These are phyloP conservation scores for Raphanus sativus DNA, from an alignment of 345 rosid genomes.

Conservation along the genomic window DNA sequence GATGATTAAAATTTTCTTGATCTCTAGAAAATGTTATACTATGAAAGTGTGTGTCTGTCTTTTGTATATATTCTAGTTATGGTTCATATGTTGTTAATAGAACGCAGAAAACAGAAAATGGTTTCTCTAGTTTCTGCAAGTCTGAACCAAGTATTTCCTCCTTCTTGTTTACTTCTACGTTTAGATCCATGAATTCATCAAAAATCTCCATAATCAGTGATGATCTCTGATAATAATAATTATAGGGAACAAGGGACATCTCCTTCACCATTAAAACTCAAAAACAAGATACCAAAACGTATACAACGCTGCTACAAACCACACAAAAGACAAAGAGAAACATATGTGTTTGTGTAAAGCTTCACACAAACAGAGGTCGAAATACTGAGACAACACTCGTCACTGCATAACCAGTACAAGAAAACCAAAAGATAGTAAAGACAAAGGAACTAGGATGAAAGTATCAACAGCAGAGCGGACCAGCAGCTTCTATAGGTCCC, in stretches of 20 bases:
- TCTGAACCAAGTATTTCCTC: no score
- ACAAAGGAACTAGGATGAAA: slow-evolving; percentile 25
- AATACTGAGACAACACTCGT: slow-evolving; percentile 10
- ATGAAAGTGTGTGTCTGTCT: no score
- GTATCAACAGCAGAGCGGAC: slow-evolving; percentile 18
- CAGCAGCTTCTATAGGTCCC: slow-evolving; percentile 26
- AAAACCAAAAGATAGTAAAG: slow-evolving; percentile 12
- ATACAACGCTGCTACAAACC: slow-evolving; percentile 21
- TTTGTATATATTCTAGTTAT: no score
- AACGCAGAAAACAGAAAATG: no score
- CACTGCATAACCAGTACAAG: slow-evolving; percentile 11
- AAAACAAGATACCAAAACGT: neutral
- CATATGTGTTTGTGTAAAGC: slow-evolving; percentile 3
- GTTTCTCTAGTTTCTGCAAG: no score
- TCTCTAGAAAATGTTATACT: no score
- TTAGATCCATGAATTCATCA: no score
- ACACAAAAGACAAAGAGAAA: neutral
- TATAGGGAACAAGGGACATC: slow-evolving; percentile 20
- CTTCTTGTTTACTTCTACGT: no score
- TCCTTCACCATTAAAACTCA: slow-evolving; percentile 17
- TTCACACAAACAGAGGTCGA: slow-evolving; percentile 13
- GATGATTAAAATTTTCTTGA: neutral
- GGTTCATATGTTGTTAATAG: no score
- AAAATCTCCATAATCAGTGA: no score
- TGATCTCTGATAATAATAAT: neutral